Base-by-base conservation (phyloP, 2,329 filamentous ascomycete species). In the Fusarium zealandicum region DNA sequence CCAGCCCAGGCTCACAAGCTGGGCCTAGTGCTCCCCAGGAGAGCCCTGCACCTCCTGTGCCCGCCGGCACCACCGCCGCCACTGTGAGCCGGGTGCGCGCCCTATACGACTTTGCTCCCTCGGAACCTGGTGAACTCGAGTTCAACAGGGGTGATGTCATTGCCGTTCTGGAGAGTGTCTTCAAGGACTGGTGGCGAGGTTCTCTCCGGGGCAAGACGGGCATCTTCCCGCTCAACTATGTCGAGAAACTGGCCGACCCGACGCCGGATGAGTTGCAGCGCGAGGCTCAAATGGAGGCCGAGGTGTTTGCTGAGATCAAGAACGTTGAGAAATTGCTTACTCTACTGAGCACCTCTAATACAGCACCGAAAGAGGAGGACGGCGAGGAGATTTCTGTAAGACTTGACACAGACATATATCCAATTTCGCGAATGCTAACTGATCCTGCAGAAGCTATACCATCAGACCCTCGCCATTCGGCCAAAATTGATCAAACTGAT, bases 171-270 rank as follows among this genome's bases (percentile, higher is more conserved):
- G 95, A 98, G 75, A 97, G 93, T 2, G 95, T 98, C 2, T 99
- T 96, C 78, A 99, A 98, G 75, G 95, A 99, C 74, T 99, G 95
- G 95, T 99, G 95, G 95, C 93, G 96, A 67, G 95, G 95, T 1
- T 96, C 93, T 35, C 79, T 99, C 54, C 87, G 93, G 70, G 95
- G 95, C 16, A 92, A 97, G 74, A 97, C 92, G 6, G 95, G 95
- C 66, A 99, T 99, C 62, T 99, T 99, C 75, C 95, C 95, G 6
- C 83, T 99, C 62, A 99, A 99, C 77, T 99, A 99, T 70, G 95
- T 99, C 13, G 95, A 99, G 78, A 99, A 99, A 75, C 80, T 99
- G 61, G 87, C 93, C 49, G 95, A 99, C 70, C 95, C 95, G 5
- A 98, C 95, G 0, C 88, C 88, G 14, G 93, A 98, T 65, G 95